Evolutionary conservation across 306 rosid genomes (phyloP).

Genomic region (apple (Malus domestica)): DNA sequence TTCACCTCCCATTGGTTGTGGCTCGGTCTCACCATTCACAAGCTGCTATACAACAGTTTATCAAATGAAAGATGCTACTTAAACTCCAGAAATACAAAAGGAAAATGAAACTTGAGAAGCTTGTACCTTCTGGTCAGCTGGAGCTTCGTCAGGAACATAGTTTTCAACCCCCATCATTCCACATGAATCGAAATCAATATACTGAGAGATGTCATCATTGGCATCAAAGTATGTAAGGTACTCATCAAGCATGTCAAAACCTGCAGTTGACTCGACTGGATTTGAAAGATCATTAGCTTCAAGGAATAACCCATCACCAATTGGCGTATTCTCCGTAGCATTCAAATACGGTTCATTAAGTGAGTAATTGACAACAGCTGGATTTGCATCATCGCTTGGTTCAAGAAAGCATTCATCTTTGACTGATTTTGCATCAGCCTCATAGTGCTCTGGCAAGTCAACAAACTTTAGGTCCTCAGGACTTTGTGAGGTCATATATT

Average conservation of each 20-base stretch:
- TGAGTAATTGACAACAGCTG: slow-evolving; percentile 8
- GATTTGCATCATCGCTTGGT: slow-evolving; percentile 19
- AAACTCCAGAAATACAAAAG: not conserved
- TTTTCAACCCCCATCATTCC: slow-evolving; percentile 28
- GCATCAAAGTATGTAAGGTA: slow-evolving; percentile 47
- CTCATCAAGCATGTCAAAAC: slow-evolving; percentile 49
- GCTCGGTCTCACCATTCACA: slow-evolving; percentile 33
- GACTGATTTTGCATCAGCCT: slow-evolving; percentile 8
- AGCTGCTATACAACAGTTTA: slow-evolving; percentile 29
- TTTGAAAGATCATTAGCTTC: slow-evolving; percentile 61
- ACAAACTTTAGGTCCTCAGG: slow-evolving; percentile 16
- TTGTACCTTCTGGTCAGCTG: slow-evolving; percentile 41
- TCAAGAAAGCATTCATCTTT: slow-evolving; percentile 37
- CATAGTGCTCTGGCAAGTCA: slow-evolving; percentile 31
- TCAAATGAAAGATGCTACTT: slow-evolving; percentile 3
- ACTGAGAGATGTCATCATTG: slow-evolving; percentile 42
- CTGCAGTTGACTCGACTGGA: slow-evolving; percentile 34
- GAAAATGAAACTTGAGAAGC: not conserved
- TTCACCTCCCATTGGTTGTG: slow-evolving; percentile 11
- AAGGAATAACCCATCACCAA: slow-evolving; percentile 40
- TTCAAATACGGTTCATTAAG: slow-evolving; percentile 26
- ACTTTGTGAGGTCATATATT: slow-evolving; percentile 18
- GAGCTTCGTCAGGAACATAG: slow-evolving; percentile 22
- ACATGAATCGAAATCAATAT: slow-evolving; percentile 47
- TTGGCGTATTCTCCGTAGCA: slow-evolving; percentile 19